Evolutionary conservation across 2,329 filamentous ascomycete species (phyloP).

Genomic region (Talaromyces verruculosus): DNA sequence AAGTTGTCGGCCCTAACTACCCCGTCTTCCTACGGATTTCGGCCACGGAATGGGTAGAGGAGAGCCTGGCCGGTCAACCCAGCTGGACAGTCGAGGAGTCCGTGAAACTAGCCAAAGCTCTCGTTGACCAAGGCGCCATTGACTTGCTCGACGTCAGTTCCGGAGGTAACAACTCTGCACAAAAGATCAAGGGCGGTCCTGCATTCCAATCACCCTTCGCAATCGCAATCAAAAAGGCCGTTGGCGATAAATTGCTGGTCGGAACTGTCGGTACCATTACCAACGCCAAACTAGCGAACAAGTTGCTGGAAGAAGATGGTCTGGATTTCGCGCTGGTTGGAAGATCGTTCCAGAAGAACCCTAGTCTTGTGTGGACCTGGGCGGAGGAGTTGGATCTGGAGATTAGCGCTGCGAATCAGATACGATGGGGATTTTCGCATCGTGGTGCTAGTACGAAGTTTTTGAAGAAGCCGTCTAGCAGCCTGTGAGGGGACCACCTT

Average conservation of each 20-base stretch:
- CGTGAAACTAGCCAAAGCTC: constrained; percentile 61
- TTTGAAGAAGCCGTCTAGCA: constrained; percentile 15
- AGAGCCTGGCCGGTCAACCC: constrained; percentile 53
- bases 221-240: constrained; percentile 67
- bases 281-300: constrained; percentile 66
- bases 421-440: constrained; percentile 34
- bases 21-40: constrained; percentile 72
- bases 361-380: constrained; percentile 69
- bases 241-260: constrained; percentile 70
- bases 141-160: constrained; percentile 82
- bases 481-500: not conserved
- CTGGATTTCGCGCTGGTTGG: constrained; percentile 73
- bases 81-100: constrained; percentile 69
- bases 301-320: constrained; percentile 53
- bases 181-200: constrained; percentile 51
- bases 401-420: constrained; percentile 34
- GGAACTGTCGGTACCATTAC: constrained; percentile 74
- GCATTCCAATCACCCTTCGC: constrained; percentile 76
- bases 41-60: constrained; percentile 74
- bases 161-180: constrained; percentile 64
- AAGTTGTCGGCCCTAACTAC: constrained; percentile 64
- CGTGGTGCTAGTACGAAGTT: constrained; percentile 17
- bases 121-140: constrained; percentile 67
- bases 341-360: constrained; percentile 77
- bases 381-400: constrained; percentile 34